Conservation (phyloP, 441 rosid genomes). For the Erysimum cheiri region DNA sequence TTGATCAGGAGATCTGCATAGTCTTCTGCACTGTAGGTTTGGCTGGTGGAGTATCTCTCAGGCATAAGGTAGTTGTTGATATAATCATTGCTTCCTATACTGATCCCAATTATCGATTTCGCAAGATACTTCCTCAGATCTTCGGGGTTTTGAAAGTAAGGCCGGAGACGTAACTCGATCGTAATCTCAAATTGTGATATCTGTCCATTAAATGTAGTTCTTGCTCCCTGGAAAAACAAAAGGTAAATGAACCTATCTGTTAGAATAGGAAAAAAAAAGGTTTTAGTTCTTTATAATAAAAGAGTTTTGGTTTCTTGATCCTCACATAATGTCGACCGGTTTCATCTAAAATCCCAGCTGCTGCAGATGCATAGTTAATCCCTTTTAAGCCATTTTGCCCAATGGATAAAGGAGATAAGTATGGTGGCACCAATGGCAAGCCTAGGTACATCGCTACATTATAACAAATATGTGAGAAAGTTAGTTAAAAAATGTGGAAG, state of each 20-base stretch:
- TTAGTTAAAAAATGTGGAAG: background rate
- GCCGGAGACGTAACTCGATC: conserved; percentile 30
- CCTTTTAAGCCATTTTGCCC: conserved; percentile 39
- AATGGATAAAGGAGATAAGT: conserved; percentile 41
- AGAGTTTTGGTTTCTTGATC: conserved; percentile 19
- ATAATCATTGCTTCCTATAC: conserved; percentile 49
- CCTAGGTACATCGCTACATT: conserved; percentile 41
- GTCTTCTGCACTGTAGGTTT: conserved; percentile 37
- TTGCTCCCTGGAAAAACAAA: conserved; percentile 46
- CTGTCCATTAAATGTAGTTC: conserved; percentile 43
- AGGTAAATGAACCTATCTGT: background rate
- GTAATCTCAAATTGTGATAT: conserved; percentile 47
- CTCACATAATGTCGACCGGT: conserved; percentile 47
- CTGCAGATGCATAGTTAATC: conserved; percentile 53
- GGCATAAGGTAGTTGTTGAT: conserved; percentile 51
- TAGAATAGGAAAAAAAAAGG: background rate
- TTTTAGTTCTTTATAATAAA: background rate
- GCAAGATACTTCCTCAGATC: conserved; percentile 43
- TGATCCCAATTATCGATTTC: conserved; percentile 42
- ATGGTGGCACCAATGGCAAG: conserved; percentile 48
- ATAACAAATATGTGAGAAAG: conserved; percentile 13
- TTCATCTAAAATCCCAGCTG: conserved; percentile 54
- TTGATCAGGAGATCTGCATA: conserved; percentile 45
- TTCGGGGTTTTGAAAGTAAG: conserved; percentile 36
- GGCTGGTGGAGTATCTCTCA: conserved; percentile 38